Evolutionary conservation across 1,139 yeast species (phyloP).

Genomic region (Pneumocystis oryctolagi): DNA sequence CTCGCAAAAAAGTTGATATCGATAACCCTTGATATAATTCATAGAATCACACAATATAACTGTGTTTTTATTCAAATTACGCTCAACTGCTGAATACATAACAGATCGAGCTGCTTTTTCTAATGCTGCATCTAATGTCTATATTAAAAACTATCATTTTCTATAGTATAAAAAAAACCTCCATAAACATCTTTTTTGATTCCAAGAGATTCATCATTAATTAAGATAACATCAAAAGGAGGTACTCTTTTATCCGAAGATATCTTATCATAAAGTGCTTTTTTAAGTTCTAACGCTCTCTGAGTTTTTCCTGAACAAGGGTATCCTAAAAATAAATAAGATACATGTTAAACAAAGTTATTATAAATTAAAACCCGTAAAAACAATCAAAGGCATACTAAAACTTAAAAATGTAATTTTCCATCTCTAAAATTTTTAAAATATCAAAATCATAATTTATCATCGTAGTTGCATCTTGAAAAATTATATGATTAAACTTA

Average conservation of each 20-base stretch:
- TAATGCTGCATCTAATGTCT: constrained; percentile 37
- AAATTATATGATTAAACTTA: too few relatives aligned
- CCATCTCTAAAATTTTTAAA: too few relatives aligned
- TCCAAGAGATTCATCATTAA: constrained; percentile 65
- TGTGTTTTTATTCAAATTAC: constrained; percentile 53
- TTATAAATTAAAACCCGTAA: background rate
- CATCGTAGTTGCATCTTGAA: background rate
- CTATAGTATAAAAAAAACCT: constrained; percentile 14
- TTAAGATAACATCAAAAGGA: constrained; percentile 46
- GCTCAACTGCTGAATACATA: constrained; percentile 77
- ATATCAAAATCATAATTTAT: background rate
- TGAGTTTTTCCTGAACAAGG: constrained; percentile 78
- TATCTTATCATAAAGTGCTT: constrained; percentile 34
- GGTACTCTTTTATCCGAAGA: constrained; percentile 32
- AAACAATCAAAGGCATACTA: background rate
- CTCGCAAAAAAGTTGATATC: constrained; percentile 88
- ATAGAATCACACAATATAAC: constrained; percentile 74
- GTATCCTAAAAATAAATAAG: constrained; percentile 44
- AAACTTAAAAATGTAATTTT: too few relatives aligned
- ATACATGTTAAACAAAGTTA: background rate
- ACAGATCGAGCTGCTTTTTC: constrained; percentile 75
- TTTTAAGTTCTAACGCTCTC: constrained; percentile 45
- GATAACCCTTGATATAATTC: constrained; percentile 84
- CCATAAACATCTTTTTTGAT: constrained; percentile 52
- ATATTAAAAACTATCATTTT: background rate